Evolutionary conservation across 805 yeast genomes (phyloP), one percentile per base, ranked within the genome.

Genomic region (Pichia pseudocactophila): DNA sequence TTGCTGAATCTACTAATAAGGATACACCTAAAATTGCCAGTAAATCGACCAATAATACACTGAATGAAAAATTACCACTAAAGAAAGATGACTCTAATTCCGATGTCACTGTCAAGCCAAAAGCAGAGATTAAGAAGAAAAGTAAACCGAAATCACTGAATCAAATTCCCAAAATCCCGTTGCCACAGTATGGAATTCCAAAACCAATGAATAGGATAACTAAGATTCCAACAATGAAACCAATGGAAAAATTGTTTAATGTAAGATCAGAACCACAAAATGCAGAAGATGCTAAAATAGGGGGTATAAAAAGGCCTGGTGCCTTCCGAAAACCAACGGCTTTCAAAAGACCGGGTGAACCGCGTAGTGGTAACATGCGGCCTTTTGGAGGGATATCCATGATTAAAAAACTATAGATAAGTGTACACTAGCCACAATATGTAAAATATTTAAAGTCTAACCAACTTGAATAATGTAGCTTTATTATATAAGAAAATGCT

Each of bases 161-260:
- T 28, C 50, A 1, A 4, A 48, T 49, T 11, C 51, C 56, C 3
- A 47, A 45, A 20, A 57, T 60, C 22, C 56, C 50, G 22, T 43
- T 59, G 9, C 65, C 65, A 1, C 63, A 58, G 20, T 62, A 61
- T 43, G 49, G 54, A 40, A 59, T 52, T 40, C 64, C 64, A 4
- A 53, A 45, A 16, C 36, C 51, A 6, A 40, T 37, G 36, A 41
- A 42, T 28, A 33, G 46, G 37, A 20, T 46, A 33, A 31, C 50
- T 17, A 41, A 33, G 28, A 34, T 39, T 17, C 50, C 50, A 1
- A 37, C 41, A 19, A 43, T 40, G 36, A 46, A 44, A 7, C 33
- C 41, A 10, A 39, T 38, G 17, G 41, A 36, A 20, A 31, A 41
- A 7, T 34, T 39, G 6, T 36, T 40, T 10, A 37, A 32, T 17